Conservation (phyloP, 2,329 filamentous ascomycete genomes). For the Paecilomyces dactylethromorphus region DNA sequence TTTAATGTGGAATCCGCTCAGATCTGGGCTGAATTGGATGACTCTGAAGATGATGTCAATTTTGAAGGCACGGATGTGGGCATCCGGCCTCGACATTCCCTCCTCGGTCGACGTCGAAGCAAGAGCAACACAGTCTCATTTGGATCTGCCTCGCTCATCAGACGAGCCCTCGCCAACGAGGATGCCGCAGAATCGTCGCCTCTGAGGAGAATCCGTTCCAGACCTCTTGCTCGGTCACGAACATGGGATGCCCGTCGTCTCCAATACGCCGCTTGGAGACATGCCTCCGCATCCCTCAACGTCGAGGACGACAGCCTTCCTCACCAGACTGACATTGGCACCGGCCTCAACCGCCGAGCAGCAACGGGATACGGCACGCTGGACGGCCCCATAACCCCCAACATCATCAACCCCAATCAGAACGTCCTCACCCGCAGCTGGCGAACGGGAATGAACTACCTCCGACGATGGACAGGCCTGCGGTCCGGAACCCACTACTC, state of each 20-base stretch:
- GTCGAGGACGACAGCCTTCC: not conserved
- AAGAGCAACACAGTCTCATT: not conserved
- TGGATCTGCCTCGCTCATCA: not conserved
- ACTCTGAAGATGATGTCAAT: conserved; percentile 47
- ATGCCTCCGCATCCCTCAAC: not conserved
- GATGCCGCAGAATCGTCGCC: not conserved
- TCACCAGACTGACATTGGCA: not conserved
- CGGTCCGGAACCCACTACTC: not conserved
- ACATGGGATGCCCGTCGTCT: not conserved
- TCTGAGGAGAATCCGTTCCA: not conserved
- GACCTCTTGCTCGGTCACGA: not conserved
- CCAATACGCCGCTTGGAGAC: not conserved
- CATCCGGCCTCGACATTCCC: not conserved
- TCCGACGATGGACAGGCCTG: not conserved
- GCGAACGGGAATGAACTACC: not conserved
- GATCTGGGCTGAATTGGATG: conserved; percentile 84
- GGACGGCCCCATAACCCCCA: not conserved
- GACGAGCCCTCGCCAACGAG: not conserved
- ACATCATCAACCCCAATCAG: too few relatives aligned
- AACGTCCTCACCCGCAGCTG: not conserved
- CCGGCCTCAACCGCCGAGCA: not conserved
- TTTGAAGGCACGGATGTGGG: conserved; percentile 18
- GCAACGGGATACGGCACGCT: not conserved
- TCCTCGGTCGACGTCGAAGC: not conserved
- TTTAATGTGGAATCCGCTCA: conserved; percentile 63